Evolutionary conservation across 208 protist species (phyloP).

Genomic region (Leptomonas pyrrhocoris): DNA sequence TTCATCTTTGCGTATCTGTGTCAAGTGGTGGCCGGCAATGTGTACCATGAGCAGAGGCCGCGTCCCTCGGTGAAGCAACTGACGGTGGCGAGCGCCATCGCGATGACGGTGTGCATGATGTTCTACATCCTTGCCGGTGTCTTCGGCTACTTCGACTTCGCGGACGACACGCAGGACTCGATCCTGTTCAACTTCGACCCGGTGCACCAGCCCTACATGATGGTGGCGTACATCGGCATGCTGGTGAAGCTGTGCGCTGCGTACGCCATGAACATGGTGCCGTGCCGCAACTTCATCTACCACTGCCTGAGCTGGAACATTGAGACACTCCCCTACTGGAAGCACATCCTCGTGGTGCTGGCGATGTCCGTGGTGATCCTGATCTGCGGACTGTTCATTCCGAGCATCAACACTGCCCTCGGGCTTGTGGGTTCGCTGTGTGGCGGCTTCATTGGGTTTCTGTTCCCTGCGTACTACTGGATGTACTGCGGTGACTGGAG

Average conservation of each 20-base stretch:
- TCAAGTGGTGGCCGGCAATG: conserved; percentile 45
- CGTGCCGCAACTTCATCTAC: conserved; percentile 64
- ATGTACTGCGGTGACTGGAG: conserved; percentile 78
- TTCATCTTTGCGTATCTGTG: conserved; percentile 82
- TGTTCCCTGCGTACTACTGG: conserved; percentile 74
- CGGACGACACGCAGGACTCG: conserved; percentile 39
- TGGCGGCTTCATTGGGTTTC: conserved; percentile 69
- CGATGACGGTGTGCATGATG: background rate
- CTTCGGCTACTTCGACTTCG: conserved; percentile 88
- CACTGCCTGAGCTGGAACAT: conserved; percentile 59
- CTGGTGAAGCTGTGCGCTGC: conserved; percentile 70
- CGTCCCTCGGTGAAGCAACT: conserved; percentile 29
- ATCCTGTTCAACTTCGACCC: conserved; percentile 73
- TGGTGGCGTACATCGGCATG: conserved; percentile 75
- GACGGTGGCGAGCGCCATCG: background rate
- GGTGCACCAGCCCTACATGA: conserved; percentile 58
- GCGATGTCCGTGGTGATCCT: conserved; percentile 37
- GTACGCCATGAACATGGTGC: conserved; percentile 68
- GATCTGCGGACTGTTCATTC: conserved; percentile 70
- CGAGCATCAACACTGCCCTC: conserved; percentile 73
- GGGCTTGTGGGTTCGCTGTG: conserved; percentile 63
- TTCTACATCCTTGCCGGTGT: background rate
- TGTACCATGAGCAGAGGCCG: conserved; percentile 62
- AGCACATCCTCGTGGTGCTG: conserved; percentile 47
- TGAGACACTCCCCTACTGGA: conserved; percentile 69